phyloP scores from a whole-genome alignment of 768 basidiomycete genomes.

The Stropharia rugosoannulata region DNA sequence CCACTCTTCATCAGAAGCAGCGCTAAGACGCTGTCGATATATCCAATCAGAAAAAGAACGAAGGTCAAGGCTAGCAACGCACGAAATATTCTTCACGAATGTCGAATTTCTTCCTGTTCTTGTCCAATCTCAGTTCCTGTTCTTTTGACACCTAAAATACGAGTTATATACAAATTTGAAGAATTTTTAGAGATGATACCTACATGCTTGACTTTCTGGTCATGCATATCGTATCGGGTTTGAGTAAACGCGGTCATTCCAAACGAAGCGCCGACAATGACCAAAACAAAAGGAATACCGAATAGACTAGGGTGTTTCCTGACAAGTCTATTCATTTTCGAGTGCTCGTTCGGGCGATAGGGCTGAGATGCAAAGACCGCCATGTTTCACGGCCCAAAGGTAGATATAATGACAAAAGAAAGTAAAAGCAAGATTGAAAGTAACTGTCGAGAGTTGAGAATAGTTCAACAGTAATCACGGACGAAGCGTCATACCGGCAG shows the following conservation, averaged over 20 bases:
- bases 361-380: constrained; percentile 12
- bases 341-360: not conserved
- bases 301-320: constrained; percentile 71
- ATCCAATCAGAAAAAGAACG: not conserved
- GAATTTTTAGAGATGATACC: constrained; percentile 10
- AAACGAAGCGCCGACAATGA: constrained; percentile 87
- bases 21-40: constrained; percentile 57
- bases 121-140: constrained; percentile 73
- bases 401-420: not conserved
- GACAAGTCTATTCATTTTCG: constrained; percentile 43
- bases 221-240: constrained; percentile 87
- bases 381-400: constrained; percentile 7
- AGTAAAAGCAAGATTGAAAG: not conserved
- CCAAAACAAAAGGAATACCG: constrained; percentile 81
- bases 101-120: constrained; percentile 78
- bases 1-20: constrained; percentile 69
- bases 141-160: constrained; percentile 62
- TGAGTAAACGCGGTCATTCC: constrained; percentile 83
- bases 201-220: constrained; percentile 74
- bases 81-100: constrained; percentile 96
- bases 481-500: too few species aligned
- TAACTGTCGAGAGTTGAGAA: not conserved
- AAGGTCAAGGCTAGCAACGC: constrained; percentile 33
- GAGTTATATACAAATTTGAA: not conserved
- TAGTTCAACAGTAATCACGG: too few species aligned